Base-by-base conservation (phyloP, 192 early-diverging fungal species). In the Coemansia sp. region DNA sequence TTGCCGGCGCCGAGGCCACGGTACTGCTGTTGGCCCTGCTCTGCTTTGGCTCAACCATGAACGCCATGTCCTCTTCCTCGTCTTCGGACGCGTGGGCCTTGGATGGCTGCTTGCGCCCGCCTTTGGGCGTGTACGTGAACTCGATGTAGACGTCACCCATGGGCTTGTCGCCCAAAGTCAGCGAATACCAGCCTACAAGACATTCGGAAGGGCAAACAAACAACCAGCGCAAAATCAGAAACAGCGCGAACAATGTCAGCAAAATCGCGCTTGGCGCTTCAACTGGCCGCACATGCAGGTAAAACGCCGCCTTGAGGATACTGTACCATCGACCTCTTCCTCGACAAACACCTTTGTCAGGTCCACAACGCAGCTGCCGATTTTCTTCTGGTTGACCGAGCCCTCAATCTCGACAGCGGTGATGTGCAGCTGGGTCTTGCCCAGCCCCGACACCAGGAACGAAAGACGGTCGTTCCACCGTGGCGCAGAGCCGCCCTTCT, bases 401-500 rank as follows among this genome's bases (percentile, higher is more conserved):
- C 54, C 50, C 26, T 80, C 78, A 20, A 64, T 47, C 47, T 80
- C 78, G 26, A 61, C 31, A 12, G 69, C 74, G 10, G 36, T 26
- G 29, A 80, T 64, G 9, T 58, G 41, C 40, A 80, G 55, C 47
- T 65, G 67, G 28, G 57, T 59, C 55, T 72, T 65, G 12, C 64
- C 78, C 7, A 64, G 52, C n/a, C 64, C 65, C 1, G 50, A 38
- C 11, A 80, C 53, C 15, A 62, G 56, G 25, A 80, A 76, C 25
- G 43, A 39, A 10, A 80, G 27, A 34, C 46, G 59, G 48, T 76
- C 69, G 31, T 76, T 80, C 78, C 78, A 80, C 36, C 63, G 50
- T 11, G 78, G 78, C 22, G 62, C 53, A 2, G 61, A 27, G 17
- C 78, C 78, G 55, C 78, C 78, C 53, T 65, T 80, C 55, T 72